phyloP scores from a whole-genome alignment of 768 basidiomycete genomes.

The Trametes maxima region DNA sequence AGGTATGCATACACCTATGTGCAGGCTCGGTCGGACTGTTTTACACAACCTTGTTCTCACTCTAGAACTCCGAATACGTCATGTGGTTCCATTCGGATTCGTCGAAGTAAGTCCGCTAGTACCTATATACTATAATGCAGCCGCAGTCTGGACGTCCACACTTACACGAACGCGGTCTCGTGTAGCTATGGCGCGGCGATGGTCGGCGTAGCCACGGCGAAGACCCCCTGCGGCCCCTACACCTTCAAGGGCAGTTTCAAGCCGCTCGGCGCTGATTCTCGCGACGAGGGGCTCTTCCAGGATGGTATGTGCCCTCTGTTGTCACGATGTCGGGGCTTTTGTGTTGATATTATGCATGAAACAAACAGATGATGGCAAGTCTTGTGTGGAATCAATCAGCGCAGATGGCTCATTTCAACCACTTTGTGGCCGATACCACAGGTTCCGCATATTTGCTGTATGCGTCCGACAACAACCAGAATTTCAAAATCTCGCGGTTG shows the following conservation, averaged over 20 bases:
- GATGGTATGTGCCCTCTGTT: slow-evolving; percentile 43
- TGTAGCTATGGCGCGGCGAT: slow-evolving; percentile 63
- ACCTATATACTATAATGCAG: not conserved
- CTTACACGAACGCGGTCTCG: not conserved
- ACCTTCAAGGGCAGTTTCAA: slow-evolving; percentile 56
- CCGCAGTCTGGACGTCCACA: too few relatives aligned
- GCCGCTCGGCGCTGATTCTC: slow-evolving; percentile 59
- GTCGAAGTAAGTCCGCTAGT: slow-evolving; percentile 46
- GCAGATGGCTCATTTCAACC: not conserved
- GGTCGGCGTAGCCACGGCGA: slow-evolving; percentile 63
- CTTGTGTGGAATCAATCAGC: not conserved
- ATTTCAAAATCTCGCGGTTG: slow-evolving; percentile 64
- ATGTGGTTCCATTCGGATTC: slow-evolving; percentile 75
- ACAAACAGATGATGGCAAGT: slow-evolving; percentile 5
- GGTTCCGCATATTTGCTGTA: slow-evolving; percentile 60
- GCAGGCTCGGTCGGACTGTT: not conserved
- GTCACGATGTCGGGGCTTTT: not conserved
- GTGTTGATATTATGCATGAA: not conserved
- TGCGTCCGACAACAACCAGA: slow-evolving; percentile 68
- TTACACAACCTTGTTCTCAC: not conserved
- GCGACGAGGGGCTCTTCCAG: slow-evolving; percentile 60
- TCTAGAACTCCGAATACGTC: slow-evolving; percentile 60
- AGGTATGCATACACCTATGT: slow-evolving; percentile 32
- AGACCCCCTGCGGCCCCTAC: slow-evolving; percentile 62
- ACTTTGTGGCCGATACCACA: not conserved